These are phyloP conservation scores for Ajuga reptans DNA, from an alignment of 305 asterid species.

Conservation along the genomic window DNA sequence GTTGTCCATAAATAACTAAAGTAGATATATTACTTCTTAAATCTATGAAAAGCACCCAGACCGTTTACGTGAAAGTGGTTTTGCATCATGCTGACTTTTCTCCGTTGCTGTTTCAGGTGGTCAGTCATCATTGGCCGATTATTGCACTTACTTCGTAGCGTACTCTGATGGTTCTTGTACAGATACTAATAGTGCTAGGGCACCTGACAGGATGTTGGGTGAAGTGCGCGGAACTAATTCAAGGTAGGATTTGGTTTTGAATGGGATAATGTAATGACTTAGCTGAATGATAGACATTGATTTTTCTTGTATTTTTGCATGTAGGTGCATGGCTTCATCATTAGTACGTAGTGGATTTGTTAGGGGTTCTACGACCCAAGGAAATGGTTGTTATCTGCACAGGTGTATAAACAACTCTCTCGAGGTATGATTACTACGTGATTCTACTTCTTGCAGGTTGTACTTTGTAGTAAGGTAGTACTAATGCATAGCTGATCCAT, in stretches of 20 bases:
- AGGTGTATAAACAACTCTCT: slow-evolving; percentile 61
- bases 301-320: slow-evolving; percentile 16
- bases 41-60: background rate
- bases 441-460: background rate
- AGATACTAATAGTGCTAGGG: slow-evolving; percentile 86
- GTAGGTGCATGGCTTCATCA: slow-evolving; percentile 96
- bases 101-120: slow-evolving; percentile 58
- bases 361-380: slow-evolving; percentile 83
- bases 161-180: slow-evolving; percentile 99
- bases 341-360: slow-evolving; percentile 94
- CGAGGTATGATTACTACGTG: slow-evolving; percentile 47
- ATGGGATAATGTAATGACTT: background rate
- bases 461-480: background rate
- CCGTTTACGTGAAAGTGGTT: background rate
- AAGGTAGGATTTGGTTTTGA: slow-evolving; percentile 40
- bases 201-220: slow-evolving; percentile 96
- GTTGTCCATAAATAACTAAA: background rate
- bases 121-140: slow-evolving; percentile 97
- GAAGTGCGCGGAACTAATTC: slow-evolving; percentile 92
- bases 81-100: slow-evolving; percentile 6
- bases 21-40: background rate
- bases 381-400: slow-evolving; percentile 93
- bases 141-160: slow-evolving; percentile 96
- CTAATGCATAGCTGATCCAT: background rate
- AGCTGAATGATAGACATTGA: background rate